These are phyloP conservation scores for Peltaster fructicola DNA, from an alignment of 2,329 filamentous ascomycete genomes.

Conservation along the genomic window DNA sequence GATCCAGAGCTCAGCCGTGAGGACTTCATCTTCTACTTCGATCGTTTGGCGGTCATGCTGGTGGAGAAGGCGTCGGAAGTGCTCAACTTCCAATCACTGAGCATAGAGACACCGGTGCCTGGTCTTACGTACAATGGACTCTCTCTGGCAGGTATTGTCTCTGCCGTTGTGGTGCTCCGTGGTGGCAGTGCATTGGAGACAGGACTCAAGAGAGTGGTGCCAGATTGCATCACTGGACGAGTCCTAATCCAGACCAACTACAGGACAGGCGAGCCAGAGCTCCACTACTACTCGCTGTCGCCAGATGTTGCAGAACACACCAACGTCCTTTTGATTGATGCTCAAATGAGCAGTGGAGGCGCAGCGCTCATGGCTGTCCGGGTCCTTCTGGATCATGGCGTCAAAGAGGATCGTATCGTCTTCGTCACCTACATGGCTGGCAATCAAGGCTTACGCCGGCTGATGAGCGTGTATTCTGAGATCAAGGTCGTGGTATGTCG, in stretches of 20 bases:
- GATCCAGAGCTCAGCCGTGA: constrained; percentile 62
- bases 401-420: constrained; percentile 66
- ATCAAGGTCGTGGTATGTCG: constrained; percentile 75
- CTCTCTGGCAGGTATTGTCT: constrained; percentile 50
- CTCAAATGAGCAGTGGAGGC: constrained; percentile 87
- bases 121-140: constrained; percentile 56
- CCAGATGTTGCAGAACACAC: constrained; percentile 55
- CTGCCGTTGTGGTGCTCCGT: constrained; percentile 73
- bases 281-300: constrained; percentile 75
- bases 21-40: constrained; percentile 96
- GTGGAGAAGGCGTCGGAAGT: constrained; percentile 64
- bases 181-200: constrained; percentile 80
- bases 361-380: constrained; percentile 82
- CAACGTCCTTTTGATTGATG: constrained; percentile 71
- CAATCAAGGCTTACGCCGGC: constrained; percentile 60
- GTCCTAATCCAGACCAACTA: constrained; percentile 74
- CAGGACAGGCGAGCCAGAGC: constrained; percentile 72
- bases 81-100: constrained; percentile 46
- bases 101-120: constrained; percentile 50
- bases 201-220: constrained; percentile 74
- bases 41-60: constrained; percentile 67
- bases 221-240: constrained; percentile 77
- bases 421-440: constrained; percentile 88
- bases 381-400: constrained; percentile 87
- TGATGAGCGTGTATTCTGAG: constrained; percentile 76